These are phyloP conservation scores for Eucalyptus lansdowneana DNA, from an alignment of 345 rosid genomes.

Conservation along the genomic window DNA sequence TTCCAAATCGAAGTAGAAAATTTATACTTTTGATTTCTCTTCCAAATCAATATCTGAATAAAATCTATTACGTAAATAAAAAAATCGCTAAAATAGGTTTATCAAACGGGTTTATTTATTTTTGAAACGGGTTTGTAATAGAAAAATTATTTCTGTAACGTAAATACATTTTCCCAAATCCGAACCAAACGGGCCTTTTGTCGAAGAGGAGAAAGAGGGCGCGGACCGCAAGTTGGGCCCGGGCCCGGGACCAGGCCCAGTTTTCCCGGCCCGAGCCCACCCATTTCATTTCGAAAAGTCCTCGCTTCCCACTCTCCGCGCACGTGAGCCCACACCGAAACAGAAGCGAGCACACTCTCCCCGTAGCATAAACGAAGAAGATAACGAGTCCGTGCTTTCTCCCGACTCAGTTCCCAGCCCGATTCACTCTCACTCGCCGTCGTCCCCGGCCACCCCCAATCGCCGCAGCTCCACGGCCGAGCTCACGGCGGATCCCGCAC, in stretches of 20 bases:
- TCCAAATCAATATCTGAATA: no score
- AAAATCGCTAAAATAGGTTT: fast-evolving
- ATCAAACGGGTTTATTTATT: no score
- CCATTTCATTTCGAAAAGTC: neutral
- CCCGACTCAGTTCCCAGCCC: neutral
- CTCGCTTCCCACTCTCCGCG: neutral
- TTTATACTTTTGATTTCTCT: no score
- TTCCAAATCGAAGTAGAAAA: no score
- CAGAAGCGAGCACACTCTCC: neutral
- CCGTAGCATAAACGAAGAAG: neutral
- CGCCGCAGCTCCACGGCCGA: neutral
- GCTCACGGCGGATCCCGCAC: neutral
- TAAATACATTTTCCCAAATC: no score
- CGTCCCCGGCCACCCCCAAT: neutral
- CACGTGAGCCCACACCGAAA: neutral
- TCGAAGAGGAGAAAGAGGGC: neutral
- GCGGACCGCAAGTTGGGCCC: neutral
- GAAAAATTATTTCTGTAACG: no score
- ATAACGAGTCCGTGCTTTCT: neutral
- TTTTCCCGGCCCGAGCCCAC: neutral
- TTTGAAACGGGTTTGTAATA: no score
- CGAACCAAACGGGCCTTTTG: no score
- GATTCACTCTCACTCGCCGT: neutral
- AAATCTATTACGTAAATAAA: no score
- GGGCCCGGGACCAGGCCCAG: neutral